Evolutionary conservation across 768 basidiomycete species (phyloP).

Genomic region (Pisolithus tinctorius): DNA sequence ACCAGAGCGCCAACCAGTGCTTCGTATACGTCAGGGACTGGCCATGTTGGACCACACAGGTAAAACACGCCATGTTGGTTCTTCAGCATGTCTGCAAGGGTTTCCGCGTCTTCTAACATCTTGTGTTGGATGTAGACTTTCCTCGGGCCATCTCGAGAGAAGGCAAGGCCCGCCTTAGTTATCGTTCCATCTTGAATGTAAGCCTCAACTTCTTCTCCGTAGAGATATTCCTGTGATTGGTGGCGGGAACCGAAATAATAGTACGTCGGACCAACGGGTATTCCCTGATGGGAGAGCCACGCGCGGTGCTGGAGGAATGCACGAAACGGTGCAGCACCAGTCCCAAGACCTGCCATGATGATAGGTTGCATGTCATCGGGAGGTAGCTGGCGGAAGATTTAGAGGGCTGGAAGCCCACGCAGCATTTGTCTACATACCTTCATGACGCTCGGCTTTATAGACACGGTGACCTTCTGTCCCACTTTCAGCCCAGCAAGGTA

Average conservation of each 20-base stretch:
- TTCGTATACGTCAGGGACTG: slow-evolving; percentile 97
- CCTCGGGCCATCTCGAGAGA: slow-evolving; percentile 86
- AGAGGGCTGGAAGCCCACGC: slow-evolving; percentile 1
- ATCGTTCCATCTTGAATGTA: slow-evolving; percentile 82
- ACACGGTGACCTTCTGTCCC: slow-evolving; percentile 93
- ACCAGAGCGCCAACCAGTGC: slow-evolving; percentile 79
- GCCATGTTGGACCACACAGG: slow-evolving; percentile 97
- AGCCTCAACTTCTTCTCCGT: slow-evolving; percentile 94
- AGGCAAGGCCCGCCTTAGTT: slow-evolving; percentile 88
- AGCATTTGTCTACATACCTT: slow-evolving; percentile 49
- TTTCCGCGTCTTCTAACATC: slow-evolving; percentile 86
- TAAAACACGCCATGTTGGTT: slow-evolving; percentile 82
- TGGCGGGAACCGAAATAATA: slow-evolving; percentile 99
- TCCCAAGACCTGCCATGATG: slow-evolving; percentile 98
- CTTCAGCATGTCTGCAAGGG: slow-evolving; percentile 68
- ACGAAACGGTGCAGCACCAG: slow-evolving; percentile 98
- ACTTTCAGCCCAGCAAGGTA: slow-evolving; percentile 80
- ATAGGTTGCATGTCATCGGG: slow-evolving; percentile 79
- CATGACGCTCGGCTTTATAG: slow-evolving; percentile 99
- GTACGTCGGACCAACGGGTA: slow-evolving; percentile 84
- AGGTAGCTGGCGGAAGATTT: slow-evolving; percentile 53
- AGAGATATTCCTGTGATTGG: slow-evolving; percentile 92
- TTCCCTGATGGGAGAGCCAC: slow-evolving; percentile 65
- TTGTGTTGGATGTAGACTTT: slow-evolving; percentile 99
- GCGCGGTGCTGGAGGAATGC: slow-evolving; percentile 97